These are phyloP conservation scores for Hortaea werneckii DNA, from an alignment of 2,329 filamentous ascomycete species.

Conservation along the genomic window DNA sequence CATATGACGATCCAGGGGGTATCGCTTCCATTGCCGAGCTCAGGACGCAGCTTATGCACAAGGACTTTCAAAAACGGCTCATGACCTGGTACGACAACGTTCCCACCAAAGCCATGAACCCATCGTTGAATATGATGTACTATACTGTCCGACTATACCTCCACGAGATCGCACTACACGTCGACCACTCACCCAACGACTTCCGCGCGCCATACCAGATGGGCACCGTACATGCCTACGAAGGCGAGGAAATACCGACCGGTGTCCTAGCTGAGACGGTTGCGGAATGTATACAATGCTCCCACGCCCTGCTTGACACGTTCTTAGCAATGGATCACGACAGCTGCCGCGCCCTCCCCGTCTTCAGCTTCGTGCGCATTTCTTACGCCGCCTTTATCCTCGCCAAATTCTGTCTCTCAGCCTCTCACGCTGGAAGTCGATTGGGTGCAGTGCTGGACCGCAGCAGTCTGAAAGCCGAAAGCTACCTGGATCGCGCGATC, in stretches of 20 bases:
- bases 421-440: slow-evolving; percentile 52
- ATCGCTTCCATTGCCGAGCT: slow-evolving; percentile 47
- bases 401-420: slow-evolving; percentile 63
- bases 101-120: slow-evolving; percentile 32
- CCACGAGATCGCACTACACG: slow-evolving; percentile 64
- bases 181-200: slow-evolving; percentile 49
- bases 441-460: slow-evolving; percentile 61
- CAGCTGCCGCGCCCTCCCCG: slow-evolving; percentile 54
- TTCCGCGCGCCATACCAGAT: slow-evolving; percentile 38
- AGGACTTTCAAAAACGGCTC: slow-evolving; percentile 55
- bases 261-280: slow-evolving; percentile 57
- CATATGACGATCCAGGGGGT: slow-evolving; percentile 52
- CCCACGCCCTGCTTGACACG: slow-evolving; percentile 55
- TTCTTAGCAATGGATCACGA: slow-evolving; percentile 53
- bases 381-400: slow-evolving; percentile 62
- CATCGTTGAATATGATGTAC: slow-evolving; percentile 54
- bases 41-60: slow-evolving; percentile 54
- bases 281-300: slow-evolving; percentile 55
- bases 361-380: slow-evolving; percentile 61
- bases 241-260: slow-evolving; percentile 26
- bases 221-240: slow-evolving; percentile 33
- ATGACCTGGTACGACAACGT: slow-evolving; percentile 50
- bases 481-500: slow-evolving; percentile 61
- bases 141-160: slow-evolving; percentile 60
- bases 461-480: slow-evolving; percentile 53